phyloP scores from a whole-genome alignment of 257 asterid species.

The Solanum raphanifolium region DNA sequence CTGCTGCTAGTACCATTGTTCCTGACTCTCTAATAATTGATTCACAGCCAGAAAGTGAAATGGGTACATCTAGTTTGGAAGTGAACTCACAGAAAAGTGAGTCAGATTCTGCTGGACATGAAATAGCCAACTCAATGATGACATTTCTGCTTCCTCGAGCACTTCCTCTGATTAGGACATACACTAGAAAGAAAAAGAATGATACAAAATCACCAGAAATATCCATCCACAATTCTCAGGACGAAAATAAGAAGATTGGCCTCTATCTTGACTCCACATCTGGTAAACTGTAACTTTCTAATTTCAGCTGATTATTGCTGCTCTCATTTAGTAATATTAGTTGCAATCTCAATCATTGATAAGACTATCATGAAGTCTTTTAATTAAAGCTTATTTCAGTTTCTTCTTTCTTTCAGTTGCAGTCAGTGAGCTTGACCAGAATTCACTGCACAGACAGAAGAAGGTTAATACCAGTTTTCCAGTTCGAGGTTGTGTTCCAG shows the following conservation, averaged over 20 bases:
- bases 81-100: conserved; percentile 40
- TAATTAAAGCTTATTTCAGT: background rate
- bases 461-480: conserved; percentile 15
- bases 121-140: conserved; percentile 67
- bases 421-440: conserved; percentile 26
- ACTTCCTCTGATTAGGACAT: conserved; percentile 72
- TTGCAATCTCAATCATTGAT: background rate
- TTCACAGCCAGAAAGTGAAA: conserved; percentile 52
- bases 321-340: background rate
- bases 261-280: conserved; percentile 13
- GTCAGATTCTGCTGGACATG: conserved; percentile 47
- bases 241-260: conserved; percentile 18
- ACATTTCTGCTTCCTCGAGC: conserved; percentile 74
- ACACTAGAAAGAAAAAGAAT: conserved; percentile 62
- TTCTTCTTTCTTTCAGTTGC: conserved; percentile 9
- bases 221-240: conserved; percentile 17
- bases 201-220: conserved; percentile 14
- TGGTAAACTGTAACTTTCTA: conserved; percentile 35
- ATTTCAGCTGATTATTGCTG: background rate
- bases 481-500: conserved; percentile 16
- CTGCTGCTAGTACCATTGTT: conserved; percentile 15
- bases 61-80: conserved; percentile 17
- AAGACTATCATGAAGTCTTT: background rate
- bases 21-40: conserved; percentile 30
- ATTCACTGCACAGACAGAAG: conserved; percentile 14